Percentiles rank a stretch among this genome's conserved stretches.
phyloP scores from a whole-genome alignment of 495 filamentous ascomycete species.

The Delitschia confertaspora region DNA sequence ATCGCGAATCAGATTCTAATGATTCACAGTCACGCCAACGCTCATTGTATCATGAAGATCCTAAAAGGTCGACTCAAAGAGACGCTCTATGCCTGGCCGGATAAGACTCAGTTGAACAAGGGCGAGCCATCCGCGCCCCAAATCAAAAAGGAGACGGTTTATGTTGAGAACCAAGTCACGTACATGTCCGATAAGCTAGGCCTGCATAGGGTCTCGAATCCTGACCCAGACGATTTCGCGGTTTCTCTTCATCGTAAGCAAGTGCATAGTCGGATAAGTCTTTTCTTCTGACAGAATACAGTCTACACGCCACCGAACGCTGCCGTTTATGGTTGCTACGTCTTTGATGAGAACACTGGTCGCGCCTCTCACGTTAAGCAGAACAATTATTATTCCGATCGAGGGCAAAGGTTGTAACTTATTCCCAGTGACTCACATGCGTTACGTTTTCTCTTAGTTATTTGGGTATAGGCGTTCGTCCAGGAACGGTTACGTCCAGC shows the following conservation, averaged over 20 bases:
- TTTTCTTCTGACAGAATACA: slow-evolving; percentile 36
- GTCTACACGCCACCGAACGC: slow-evolving; percentile 91
- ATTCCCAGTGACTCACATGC: no score
- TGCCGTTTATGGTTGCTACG: slow-evolving; percentile 59
- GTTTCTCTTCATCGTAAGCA: slow-evolving; percentile 73
- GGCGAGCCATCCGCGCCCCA: slow-evolving; percentile 45
- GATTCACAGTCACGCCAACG: slow-evolving; percentile 32
- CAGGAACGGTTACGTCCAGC: not conserved
- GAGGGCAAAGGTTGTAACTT: slow-evolving; percentile 32
- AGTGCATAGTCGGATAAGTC: no score
- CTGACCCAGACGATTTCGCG: slow-evolving; percentile 58
- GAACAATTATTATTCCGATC: slow-evolving; percentile 51
- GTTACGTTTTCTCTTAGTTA: no score
- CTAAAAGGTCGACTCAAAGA: slow-evolving; percentile 70
- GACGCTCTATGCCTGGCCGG: slow-evolving; percentile 69
- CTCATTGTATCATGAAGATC: slow-evolving; percentile 45
- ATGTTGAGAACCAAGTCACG: slow-evolving; percentile 56
- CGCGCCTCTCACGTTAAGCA: slow-evolving; percentile 60
- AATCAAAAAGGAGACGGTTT: slow-evolving; percentile 45
- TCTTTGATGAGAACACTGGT: slow-evolving; percentile 65
- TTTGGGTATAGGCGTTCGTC: not conserved
- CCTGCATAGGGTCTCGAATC: slow-evolving; percentile 73
- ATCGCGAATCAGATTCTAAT: no score
- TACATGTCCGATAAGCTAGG: slow-evolving; percentile 85
- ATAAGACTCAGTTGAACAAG: slow-evolving; percentile 38